Evolutionary conservation across 208 protist genomes (phyloP).

Genomic region (Acanthamoeba healyi): DNA sequence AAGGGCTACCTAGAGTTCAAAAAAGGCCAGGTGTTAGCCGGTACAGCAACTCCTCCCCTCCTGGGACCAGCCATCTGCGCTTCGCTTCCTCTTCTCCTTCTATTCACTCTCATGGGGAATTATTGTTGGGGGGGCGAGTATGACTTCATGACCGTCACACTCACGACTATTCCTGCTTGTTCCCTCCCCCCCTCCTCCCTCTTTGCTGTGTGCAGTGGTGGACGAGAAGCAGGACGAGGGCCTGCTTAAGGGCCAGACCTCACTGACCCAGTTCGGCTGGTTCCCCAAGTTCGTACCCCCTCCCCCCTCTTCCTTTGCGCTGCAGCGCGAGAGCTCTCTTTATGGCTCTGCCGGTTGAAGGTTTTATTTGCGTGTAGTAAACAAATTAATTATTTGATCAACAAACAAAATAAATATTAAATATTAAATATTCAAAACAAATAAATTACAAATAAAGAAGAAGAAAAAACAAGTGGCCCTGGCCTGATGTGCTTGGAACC

Average conservation of each 20-base stretch:
- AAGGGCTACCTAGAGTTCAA: conserved; percentile 10
- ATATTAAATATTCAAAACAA: background rate
- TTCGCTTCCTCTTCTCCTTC: no score
- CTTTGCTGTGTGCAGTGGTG: conserved; percentile 1
- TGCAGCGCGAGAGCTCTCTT: no score
- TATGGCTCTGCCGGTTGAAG: no score
- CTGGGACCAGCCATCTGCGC: no score
- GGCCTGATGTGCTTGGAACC: background rate
- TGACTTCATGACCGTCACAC: background rate
- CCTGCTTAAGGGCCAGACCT: conserved; percentile 10
- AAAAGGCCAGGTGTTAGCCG: conserved; percentile 4
- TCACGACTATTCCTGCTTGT: no score
- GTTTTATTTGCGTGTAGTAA: no score
- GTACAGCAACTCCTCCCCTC: background rate
- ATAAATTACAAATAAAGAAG: background rate
- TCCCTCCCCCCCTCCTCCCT: no score
- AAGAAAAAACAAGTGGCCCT: background rate
- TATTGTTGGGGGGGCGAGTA: background rate
- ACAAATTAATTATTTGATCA: no score
- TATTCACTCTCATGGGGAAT: background rate
- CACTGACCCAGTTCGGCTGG: conserved; percentile 33
- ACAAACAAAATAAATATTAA: no score
- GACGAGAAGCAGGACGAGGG: conserved; percentile 32
- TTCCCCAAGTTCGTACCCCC: background rate
- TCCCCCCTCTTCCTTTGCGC: no score